Evolutionary conservation across 768 basidiomycete species (phyloP).

Genomic region (Rubroboletus pulcherrimus): DNA sequence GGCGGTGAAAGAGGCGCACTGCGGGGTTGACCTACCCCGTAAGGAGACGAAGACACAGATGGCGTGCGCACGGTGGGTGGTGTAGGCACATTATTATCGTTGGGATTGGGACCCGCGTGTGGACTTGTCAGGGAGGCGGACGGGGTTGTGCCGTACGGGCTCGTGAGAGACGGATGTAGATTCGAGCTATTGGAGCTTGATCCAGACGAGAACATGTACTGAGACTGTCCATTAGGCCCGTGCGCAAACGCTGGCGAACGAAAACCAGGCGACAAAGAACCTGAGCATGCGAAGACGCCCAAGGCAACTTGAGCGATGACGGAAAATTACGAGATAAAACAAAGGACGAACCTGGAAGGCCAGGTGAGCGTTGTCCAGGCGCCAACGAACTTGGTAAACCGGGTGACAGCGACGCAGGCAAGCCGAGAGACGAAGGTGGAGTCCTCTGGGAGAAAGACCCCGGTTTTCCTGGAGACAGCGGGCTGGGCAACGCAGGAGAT

Average conservation of each 20-base stretch:
- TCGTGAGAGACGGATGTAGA: neutral
- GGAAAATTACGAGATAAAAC: conserved; percentile 2
- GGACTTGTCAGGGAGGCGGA: neutral
- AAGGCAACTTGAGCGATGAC: conserved; percentile 5
- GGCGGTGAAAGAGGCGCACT: conserved; percentile 22
- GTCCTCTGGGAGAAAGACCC: conserved; percentile 7
- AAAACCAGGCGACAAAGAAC: conserved; percentile 20
- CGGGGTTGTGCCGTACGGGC: conserved; percentile 3
- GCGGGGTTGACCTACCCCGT: neutral
- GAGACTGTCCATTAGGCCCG: conserved; percentile 1
- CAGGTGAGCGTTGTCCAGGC: conserved; percentile 21
- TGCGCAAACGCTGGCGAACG: conserved; percentile 19
- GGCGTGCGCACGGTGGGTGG: conserved; percentile 10
- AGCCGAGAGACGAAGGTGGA: conserved; percentile 5
- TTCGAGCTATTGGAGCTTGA: conserved; percentile 9
- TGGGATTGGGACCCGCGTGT: neutral
- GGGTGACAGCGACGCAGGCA: conserved; percentile 17
- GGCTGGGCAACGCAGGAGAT: conserved; percentile 12
- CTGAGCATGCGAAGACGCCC: conserved; percentile 1
- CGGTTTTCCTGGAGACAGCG: conserved; percentile 8
- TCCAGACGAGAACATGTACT: conserved; percentile 19
- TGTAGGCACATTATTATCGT: neutral
- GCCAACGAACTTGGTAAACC: conserved; percentile 19
- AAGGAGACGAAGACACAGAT: conserved; percentile 1
- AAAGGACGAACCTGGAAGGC: conserved; percentile 22